Evolutionary conservation across 805 yeast genomes (phyloP), one percentile per base, ranked within the genome.

Genomic region (Ogataea degrootiae): DNA sequence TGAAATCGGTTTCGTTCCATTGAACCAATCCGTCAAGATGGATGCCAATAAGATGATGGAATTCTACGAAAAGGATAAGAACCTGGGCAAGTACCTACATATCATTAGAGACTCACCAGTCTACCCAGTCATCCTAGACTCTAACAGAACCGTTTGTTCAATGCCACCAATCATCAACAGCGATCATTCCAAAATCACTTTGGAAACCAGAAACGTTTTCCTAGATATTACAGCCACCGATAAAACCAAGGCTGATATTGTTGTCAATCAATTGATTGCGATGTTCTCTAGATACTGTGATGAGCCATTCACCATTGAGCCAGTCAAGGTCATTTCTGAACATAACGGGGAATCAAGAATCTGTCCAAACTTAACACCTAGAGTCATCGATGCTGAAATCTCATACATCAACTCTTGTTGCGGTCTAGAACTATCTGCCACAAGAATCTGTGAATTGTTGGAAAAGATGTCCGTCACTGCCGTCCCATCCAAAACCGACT

Each of bases 101-200:
- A 86, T 94, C 59, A 88, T 94, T 66, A 83, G 80, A 62, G 87
- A 87, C 66, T 83, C 90, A 33, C 95, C 96, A 23, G 94, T 86
- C 43, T 88, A 79, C 68, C 99, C 99, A 23, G 89, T 91, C 35
- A 87, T 92, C 59, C 76, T 83, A 59, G 99, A 94, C 69, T 68
- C 83, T 48, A 74, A 81, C 38, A 78, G 83, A 60, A 76, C 78
- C 8, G 94, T 94, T 45, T 84, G 95, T 60, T 91, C 98, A 6
- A 70, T 94, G 74, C 99, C 99, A 44, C 99, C 99, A 54, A 85
- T 94, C 63, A 95, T 94, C 73, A 94, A 94, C 73, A 85, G 96
- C 36, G 85, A 94, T 62, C 87, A 77, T 64, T 84, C 96, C 44
- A 95, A 95, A 72, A 88, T 94, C 60, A 75, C 94, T 17, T 69